A percentile compares a stretch with the other conserved stretches of the same genome.
These are phyloP conservation scores for Podospora pseudocomata DNA, from an alignment of 495 filamentous ascomycete genomes.

Conservation along the genomic window DNA sequence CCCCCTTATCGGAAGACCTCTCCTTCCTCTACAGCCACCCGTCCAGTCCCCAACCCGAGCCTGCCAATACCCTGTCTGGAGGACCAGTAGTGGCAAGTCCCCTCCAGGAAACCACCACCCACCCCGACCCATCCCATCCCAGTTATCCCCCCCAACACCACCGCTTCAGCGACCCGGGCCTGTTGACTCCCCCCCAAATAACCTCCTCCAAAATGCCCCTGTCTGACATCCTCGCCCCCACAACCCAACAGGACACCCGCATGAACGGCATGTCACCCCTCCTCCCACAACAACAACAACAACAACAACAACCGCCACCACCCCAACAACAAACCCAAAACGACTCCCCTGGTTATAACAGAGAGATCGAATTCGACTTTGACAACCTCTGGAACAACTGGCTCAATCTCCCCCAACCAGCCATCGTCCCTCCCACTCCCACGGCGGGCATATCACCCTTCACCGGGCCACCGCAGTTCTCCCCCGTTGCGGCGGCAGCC, in stretches of 20 bases:
- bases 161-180: slow-evolving; percentile 16
- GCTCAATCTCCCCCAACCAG: slow-evolving; percentile 29
- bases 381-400: slow-evolving; percentile 53
- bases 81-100: not conserved
- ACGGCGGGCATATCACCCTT: slow-evolving; percentile 3
- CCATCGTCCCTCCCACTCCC: not conserved
- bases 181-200: slow-evolving; percentile 21
- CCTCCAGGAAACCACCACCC: not conserved
- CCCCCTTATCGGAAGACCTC: slow-evolving; percentile 41
- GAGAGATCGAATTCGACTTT: slow-evolving; percentile 53
- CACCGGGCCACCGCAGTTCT: slow-evolving; percentile 24
- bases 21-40: slow-evolving; percentile 26
- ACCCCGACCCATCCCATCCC: not conserved
- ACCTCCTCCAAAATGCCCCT: slow-evolving; percentile 15
- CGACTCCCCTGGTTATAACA: slow-evolving; percentile 20
- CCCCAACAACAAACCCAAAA: slow-evolving; percentile 11
- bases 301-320: slow-evolving; percentile 5
- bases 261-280: slow-evolving; percentile 24
- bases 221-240: slow-evolving; percentile 19
- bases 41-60: slow-evolving; percentile 10
- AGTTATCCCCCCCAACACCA: slow-evolving; percentile 5
- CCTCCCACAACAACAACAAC: not conserved
- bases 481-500: slow-evolving; percentile 1
- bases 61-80: slow-evolving; percentile 10
- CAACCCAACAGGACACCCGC: slow-evolving; percentile 10